These are phyloP conservation scores for Neurospora sp. DNA, from an alignment of 495 filamentous ascomycete genomes.

Conservation along the genomic window DNA sequence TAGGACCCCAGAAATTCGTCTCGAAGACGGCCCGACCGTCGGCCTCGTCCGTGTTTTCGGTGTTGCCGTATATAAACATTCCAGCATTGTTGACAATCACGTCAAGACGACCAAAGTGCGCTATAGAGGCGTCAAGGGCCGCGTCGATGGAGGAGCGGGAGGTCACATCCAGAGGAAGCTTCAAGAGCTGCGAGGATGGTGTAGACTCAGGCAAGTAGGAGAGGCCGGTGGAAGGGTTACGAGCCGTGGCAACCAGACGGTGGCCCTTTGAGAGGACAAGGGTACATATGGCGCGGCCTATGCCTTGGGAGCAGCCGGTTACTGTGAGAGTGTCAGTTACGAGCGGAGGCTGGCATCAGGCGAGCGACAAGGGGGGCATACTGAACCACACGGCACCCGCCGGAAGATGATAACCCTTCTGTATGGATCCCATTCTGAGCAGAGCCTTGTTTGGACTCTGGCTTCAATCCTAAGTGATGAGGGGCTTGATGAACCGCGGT, in stretches of 20 bases:
- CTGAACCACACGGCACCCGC: slow-evolving; percentile 41
- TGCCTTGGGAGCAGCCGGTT: slow-evolving; percentile 41
- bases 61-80: slow-evolving; percentile 35
- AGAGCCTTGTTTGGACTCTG: no score
- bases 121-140: slow-evolving; percentile 26
- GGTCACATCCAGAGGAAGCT: slow-evolving; percentile 37
- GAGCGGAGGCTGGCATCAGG: neutral
- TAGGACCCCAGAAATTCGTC: slow-evolving; percentile 45
- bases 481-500: neutral
- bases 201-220: slow-evolving; percentile 23
- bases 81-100: slow-evolving; percentile 51
- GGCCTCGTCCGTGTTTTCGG: slow-evolving; percentile 32
- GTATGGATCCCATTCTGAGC: slow-evolving; percentile 12
- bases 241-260: slow-evolving; percentile 40
- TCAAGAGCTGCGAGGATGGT: slow-evolving; percentile 25
- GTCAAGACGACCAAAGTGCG: slow-evolving; percentile 38
- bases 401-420: slow-evolving; percentile 34
- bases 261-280: slow-evolving; percentile 27
- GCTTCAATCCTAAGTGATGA: no score
- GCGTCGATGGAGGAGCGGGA: slow-evolving; percentile 27
- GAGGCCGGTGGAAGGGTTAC: slow-evolving; percentile 23
- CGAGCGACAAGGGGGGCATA: slow-evolving; percentile 12
- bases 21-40: slow-evolving; percentile 36
- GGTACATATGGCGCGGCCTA: slow-evolving; percentile 35
- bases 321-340: slow-evolving; percentile 18